Percentiles rank a stretch among this genome's conserved stretches.
These are phyloP conservation scores for Canavalia ensiformis DNA, from an alignment of 306 rosid species.

Conservation along the genomic window DNA sequence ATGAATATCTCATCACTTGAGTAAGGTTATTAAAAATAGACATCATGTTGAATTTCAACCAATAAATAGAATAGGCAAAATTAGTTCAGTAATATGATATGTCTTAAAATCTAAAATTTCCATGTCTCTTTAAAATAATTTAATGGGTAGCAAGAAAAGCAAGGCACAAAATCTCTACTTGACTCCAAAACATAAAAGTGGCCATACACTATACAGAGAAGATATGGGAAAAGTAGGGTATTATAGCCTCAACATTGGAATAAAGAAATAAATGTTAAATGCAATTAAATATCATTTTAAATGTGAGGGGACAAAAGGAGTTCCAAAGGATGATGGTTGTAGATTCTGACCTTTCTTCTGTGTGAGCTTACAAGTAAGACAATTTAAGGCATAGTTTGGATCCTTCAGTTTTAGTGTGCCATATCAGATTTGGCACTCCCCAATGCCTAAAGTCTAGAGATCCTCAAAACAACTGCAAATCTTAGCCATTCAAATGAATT, in stretches of 20 bases:
- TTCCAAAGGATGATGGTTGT: slow-evolving; percentile 48
- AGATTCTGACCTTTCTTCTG: slow-evolving; percentile 58
- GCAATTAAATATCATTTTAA: slow-evolving; percentile 53
- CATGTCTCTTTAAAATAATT: not conserved
- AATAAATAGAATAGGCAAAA: slow-evolving; percentile 5
- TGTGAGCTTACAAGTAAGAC: slow-evolving; percentile 52
- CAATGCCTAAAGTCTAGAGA: slow-evolving; percentile 49
- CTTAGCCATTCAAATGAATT: slow-evolving; percentile 62
- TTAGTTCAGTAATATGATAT: not conserved
- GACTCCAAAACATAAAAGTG: slow-evolving; percentile 31
- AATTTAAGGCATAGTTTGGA: slow-evolving; percentile 56
- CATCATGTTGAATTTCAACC: not conserved
- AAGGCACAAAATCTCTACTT: not conserved
- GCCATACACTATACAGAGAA: not conserved
- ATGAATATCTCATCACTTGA: slow-evolving; percentile 13
- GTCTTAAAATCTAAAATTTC: not conserved
- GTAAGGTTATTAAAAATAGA: slow-evolving; percentile 13
- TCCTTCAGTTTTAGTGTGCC: slow-evolving; percentile 52
- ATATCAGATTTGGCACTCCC: slow-evolving; percentile 21
- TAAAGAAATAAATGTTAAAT: slow-evolving; percentile 38
- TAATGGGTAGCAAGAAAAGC: not conserved
- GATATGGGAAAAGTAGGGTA: slow-evolving; percentile 8
- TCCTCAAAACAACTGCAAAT: slow-evolving; percentile 55
- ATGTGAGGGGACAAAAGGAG: slow-evolving; percentile 18
- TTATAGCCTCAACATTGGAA: not conserved